Evolutionary conservation across 306 rosid species (phyloP).

Genomic region (Lablab purpureus): DNA sequence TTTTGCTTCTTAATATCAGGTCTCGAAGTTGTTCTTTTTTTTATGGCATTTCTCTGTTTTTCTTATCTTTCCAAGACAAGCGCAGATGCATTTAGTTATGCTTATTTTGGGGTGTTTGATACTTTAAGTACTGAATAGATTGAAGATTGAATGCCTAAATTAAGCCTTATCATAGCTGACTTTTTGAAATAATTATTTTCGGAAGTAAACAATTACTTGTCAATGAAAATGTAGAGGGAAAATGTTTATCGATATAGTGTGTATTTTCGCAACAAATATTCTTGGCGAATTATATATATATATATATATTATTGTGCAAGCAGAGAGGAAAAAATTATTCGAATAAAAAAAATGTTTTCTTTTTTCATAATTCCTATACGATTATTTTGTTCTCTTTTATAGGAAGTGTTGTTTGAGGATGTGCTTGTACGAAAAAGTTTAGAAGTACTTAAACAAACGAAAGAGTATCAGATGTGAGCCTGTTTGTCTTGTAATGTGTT

Average conservation of each 20-base stretch:
- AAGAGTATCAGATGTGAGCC: not conserved
- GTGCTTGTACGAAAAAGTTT: not conserved
- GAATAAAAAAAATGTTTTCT: not conserved
- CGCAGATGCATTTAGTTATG: constrained; percentile 1
- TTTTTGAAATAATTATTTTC: constrained; percentile 11
- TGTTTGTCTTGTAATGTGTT: not conserved
- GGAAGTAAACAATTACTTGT: not conserved
- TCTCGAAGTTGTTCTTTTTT: not conserved
- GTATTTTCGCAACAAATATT: not conserved
- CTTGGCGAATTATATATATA: not conserved
- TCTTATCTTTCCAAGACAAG: not conserved
- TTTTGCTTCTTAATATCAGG: not conserved
- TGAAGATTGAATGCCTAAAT: not conserved
- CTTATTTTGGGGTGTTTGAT: not conserved
- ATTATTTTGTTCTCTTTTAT: not conserved
- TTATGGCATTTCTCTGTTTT: not conserved
- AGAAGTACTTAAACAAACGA: not conserved
- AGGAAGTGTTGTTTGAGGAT: not conserved
- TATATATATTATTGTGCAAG: not conserved
- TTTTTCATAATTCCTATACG: not conserved
- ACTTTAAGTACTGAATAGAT: not conserved
- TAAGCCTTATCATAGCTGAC: constrained; percentile 3
- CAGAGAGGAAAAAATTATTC: not conserved
- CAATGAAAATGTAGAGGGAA: not conserved
- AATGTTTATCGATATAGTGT: not conserved